These are phyloP conservation scores for Ettlia oleoabundans DNA, from an alignment of 139 green algal species.

Conservation along the genomic window DNA sequence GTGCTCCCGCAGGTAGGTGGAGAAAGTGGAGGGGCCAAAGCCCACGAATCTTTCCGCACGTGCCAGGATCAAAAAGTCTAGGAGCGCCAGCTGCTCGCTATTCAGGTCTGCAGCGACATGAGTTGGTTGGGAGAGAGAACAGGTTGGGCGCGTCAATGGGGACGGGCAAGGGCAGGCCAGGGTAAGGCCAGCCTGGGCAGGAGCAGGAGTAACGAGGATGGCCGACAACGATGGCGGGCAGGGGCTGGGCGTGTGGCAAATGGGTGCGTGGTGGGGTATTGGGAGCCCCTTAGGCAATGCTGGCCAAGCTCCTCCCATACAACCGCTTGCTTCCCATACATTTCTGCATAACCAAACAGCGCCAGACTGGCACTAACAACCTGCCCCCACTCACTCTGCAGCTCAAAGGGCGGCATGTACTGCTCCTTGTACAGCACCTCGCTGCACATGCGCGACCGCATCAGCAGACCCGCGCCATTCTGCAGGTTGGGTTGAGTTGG, in stretches of 20 bases:
- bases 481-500: neutral
- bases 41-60: slow-evolving; percentile 65
- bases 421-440: slow-evolving; percentile 71
- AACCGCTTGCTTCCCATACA: neutral
- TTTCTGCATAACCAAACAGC: neutral
- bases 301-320: too few species aligned
- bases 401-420: slow-evolving; percentile 53
- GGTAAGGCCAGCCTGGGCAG: neutral
- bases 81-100: slow-evolving; percentile 72
- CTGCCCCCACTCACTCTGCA: slow-evolving; percentile 29
- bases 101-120: slow-evolving; percentile 45
- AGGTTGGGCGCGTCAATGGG: neutral
- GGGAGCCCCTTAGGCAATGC: too few species aligned
- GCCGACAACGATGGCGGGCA: too few species aligned
- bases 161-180: neutral
- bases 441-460: slow-evolving; percentile 31
- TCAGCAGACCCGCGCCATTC: slow-evolving; percentile 25
- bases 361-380: neutral
- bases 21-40: slow-evolving; percentile 75
- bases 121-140: neutral
- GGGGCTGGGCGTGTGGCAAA: too few species aligned
- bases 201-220: too few species aligned
- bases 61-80: slow-evolving; percentile 76
- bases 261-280: too few species aligned
- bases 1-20: slow-evolving; percentile 67